phyloP scores from a whole-genome alignment of 2,329 filamentous ascomycete species.

The Magnaporthiopsis incrustans region DNA sequence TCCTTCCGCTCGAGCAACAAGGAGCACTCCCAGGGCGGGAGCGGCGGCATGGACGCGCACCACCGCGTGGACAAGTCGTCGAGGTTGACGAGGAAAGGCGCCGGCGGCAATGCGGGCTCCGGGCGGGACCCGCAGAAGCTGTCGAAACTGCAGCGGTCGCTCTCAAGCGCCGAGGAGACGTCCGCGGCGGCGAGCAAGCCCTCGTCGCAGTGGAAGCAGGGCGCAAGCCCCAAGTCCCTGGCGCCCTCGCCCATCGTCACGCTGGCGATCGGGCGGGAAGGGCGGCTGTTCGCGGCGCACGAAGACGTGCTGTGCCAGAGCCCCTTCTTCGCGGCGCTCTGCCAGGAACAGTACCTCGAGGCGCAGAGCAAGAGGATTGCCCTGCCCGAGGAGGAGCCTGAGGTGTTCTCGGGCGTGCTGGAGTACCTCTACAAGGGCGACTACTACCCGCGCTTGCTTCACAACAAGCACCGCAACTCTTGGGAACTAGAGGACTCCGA shows the following conservation, averaged over 20 bases:
- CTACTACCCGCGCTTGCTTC: slow-evolving; percentile 84
- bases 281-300: slow-evolving; percentile 88
- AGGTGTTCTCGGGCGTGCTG: slow-evolving; percentile 87
- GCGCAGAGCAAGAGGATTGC: slow-evolving; percentile 70
- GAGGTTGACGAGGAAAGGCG: slow-evolving; percentile 61
- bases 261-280: slow-evolving; percentile 73
- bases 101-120: slow-evolving; percentile 23
- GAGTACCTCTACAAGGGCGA: slow-evolving; percentile 97
- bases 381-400: slow-evolving; percentile 71
- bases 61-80: slow-evolving; percentile 77
- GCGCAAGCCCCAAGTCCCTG: slow-evolving; percentile 20
- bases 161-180: slow-evolving; percentile 46
- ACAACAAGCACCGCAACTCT: slow-evolving; percentile 77
- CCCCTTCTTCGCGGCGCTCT: slow-evolving; percentile 69
- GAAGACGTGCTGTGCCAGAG: slow-evolving; percentile 84
- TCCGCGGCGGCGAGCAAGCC: slow-evolving; percentile 23
- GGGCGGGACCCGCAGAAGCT: slow-evolving; percentile 69
- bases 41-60: slow-evolving; percentile 21
- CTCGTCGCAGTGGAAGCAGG: slow-evolving; percentile 18
- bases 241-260: slow-evolving; percentile 70
- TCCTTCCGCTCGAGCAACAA: slow-evolving; percentile 72
- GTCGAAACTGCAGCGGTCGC: slow-evolving; percentile 77
- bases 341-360: slow-evolving; percentile 66
- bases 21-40: slow-evolving; percentile 20
- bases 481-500: slow-evolving; percentile 78